A percentile compares a stretch with the other conserved stretches of the same genome.
These are phyloP conservation scores for Syzygium grande DNA, from an alignment of 345 rosid genomes.

Conservation along the genomic window DNA sequence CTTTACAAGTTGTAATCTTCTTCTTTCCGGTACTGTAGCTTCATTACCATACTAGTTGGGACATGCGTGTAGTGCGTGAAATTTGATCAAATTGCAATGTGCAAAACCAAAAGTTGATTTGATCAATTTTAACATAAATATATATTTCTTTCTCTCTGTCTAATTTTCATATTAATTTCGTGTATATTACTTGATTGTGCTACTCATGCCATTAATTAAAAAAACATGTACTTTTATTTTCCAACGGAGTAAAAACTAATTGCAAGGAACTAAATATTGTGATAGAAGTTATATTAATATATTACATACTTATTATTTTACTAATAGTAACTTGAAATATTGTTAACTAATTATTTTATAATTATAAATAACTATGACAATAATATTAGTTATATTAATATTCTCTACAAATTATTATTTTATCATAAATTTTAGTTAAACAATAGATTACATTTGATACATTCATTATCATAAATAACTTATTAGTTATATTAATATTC, in stretches of 20 bases:
- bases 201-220: neutral
- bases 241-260: neutral
- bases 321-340: too few relatives aligned
- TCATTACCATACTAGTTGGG: neutral
- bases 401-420: too few relatives aligned
- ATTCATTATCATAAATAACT: neutral
- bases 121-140: neutral
- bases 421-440: neutral
- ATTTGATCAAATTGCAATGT: neutral
- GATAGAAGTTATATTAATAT: neutral
- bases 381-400: too few relatives aligned
- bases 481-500: too few relatives aligned
- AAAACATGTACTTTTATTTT: neutral
- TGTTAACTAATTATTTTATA: too few relatives aligned
- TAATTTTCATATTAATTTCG: neutral
- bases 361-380: too few relatives aligned
- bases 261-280: neutral
- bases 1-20: neutral
- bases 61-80: neutral
- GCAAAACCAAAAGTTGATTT: neutral
- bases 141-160: neutral
- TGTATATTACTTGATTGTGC: neutral
- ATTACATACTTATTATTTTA: too few relatives aligned
- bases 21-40: neutral
- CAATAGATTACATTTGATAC: neutral